Percentiles rank a stretch among this genome's conserved stretches.
phyloP scores from a whole-genome alignment of 1,139 yeast genomes.

The Entelexis sorbosivorans region DNA sequence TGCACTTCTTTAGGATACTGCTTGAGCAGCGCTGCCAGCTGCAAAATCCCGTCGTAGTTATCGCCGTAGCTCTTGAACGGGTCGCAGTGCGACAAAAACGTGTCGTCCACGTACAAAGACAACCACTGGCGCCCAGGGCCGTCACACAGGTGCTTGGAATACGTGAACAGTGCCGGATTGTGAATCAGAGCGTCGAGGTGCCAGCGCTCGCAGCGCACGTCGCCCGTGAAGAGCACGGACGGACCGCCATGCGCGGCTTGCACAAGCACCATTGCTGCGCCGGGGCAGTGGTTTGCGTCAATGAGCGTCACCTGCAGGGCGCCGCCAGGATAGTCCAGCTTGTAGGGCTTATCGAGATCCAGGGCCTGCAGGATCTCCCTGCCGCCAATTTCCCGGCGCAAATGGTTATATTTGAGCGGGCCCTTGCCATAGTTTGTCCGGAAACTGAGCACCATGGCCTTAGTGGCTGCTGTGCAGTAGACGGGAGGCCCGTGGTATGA shows the following conservation, averaged over 20 bases:
- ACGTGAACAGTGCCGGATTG: constrained; percentile 39
- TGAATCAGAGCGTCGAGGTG: constrained; percentile 37
- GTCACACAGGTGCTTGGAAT: constrained; percentile 17
- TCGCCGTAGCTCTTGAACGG: constrained; percentile 40
- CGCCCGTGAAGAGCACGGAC: constrained; percentile 47
- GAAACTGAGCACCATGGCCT: constrained; percentile 25
- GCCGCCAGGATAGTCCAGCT: constrained; percentile 20
- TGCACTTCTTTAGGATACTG: constrained; percentile 39
- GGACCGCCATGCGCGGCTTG: constrained; percentile 29
- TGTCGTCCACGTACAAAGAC: constrained; percentile 47
- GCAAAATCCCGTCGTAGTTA: constrained; percentile 37
- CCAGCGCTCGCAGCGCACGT: constrained; percentile 48
- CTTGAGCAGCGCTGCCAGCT: constrained; percentile 31
- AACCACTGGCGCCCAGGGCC: constrained; percentile 23
- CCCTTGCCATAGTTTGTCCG: constrained; percentile 23
- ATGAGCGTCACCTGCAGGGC: constrained; percentile 29
- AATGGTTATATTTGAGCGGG: constrained; percentile 27
- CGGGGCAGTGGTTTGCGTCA: constrained; percentile 51
- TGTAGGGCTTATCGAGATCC: constrained; percentile 30
- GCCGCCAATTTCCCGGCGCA: constrained; percentile 27
- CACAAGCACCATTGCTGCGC: constrained; percentile 47
- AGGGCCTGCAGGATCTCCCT: constrained; percentile 25
- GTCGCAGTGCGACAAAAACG: constrained; percentile 43
- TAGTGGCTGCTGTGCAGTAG: constrained; percentile 43
- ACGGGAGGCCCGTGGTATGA: constrained; percentile 36